phyloP scores from a whole-genome alignment of 2,329 filamentous ascomycete genomes.

The Dactylonectria estremocensis region DNA sequence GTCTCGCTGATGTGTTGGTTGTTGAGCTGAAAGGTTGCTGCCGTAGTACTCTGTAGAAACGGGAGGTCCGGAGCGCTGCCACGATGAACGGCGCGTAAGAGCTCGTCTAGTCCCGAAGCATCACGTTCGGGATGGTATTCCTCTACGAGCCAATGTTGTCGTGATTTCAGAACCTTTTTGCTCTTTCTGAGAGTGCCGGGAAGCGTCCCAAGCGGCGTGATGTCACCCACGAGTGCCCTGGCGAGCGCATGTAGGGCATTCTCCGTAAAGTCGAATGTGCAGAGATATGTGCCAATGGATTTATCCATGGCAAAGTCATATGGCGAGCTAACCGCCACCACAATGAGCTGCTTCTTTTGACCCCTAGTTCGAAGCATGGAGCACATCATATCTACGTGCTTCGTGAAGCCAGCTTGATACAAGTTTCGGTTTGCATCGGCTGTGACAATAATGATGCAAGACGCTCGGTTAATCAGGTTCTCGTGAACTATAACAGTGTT shows the following conservation, averaged over 20 bases:
- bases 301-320: constrained; percentile 97
- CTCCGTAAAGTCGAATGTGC: constrained; percentile 97
- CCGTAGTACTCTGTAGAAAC: constrained; percentile 79
- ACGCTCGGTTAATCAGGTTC: constrained; percentile 89
- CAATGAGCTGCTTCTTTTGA: constrained; percentile 90
- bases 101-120: constrained; percentile 78
- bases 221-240: constrained; percentile 86
- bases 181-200: constrained; percentile 87
- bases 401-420: constrained; percentile 95
- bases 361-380: constrained; percentile 83
- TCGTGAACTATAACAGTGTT: constrained; percentile 76
- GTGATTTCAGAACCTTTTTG: constrained; percentile 88
- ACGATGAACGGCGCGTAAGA: constrained; percentile 80
- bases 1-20: constrained; percentile 81
- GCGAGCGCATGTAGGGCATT: constrained; percentile 89
- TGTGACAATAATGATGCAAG: constrained; percentile 90
- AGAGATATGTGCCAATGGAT: constrained; percentile 91
- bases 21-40: constrained; percentile 82
- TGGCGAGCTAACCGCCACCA: constrained; percentile 93
- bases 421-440: constrained; percentile 95
- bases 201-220: constrained; percentile 70
- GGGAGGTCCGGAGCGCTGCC: constrained; percentile 76
- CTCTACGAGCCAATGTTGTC: constrained; percentile 95
- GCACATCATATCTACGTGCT: constrained; percentile 96
- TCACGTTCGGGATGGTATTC: constrained; percentile 88